Evolutionary conservation across 2,329 filamentous ascomycete genomes (phyloP).

Genomic region (Exophiala dermatitidis): DNA sequence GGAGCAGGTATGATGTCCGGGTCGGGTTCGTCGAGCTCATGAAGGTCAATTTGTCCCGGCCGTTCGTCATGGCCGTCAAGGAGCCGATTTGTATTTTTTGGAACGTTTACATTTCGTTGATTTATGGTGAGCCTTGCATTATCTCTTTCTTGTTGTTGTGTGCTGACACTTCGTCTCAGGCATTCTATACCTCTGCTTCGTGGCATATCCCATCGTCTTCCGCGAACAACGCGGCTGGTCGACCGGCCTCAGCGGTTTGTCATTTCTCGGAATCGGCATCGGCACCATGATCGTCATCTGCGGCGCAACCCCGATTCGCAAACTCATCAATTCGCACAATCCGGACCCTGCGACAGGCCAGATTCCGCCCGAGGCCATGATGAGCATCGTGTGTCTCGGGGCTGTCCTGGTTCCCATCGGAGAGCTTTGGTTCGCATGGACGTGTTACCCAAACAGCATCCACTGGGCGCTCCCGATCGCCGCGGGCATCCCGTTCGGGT

Average conservation of each 20-base stretch:
- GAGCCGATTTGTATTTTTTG: constrained; percentile 84
- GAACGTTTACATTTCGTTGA: constrained; percentile 63
- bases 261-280: constrained; percentile 66
- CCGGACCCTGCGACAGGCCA: constrained; percentile 65
- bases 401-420: constrained; percentile 67
- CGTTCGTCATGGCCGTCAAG: constrained; percentile 67
- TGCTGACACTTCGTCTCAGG: constrained; percentile 32
- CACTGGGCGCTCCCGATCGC: constrained; percentile 76
- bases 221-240: constrained; percentile 67
- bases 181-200: constrained; percentile 83
- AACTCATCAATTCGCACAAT: constrained; percentile 68
- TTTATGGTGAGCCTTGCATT: constrained; percentile 52
- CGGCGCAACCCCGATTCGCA: constrained; percentile 61
- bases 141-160: neutral
- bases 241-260: constrained; percentile 63
- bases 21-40: constrained; percentile 59
- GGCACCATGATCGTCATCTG: constrained; percentile 48
- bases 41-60: constrained; percentile 67
- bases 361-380: constrained; percentile 71
- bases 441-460: constrained; percentile 65
- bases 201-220: constrained; percentile 84
- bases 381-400: constrained; percentile 70
- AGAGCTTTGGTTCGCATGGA: constrained; percentile 84
- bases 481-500: constrained; percentile 71
- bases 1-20: constrained; percentile 72